Evolutionary conservation across 768 basidiomycete species (phyloP).

Genomic region (Tricholoma terreum): DNA sequence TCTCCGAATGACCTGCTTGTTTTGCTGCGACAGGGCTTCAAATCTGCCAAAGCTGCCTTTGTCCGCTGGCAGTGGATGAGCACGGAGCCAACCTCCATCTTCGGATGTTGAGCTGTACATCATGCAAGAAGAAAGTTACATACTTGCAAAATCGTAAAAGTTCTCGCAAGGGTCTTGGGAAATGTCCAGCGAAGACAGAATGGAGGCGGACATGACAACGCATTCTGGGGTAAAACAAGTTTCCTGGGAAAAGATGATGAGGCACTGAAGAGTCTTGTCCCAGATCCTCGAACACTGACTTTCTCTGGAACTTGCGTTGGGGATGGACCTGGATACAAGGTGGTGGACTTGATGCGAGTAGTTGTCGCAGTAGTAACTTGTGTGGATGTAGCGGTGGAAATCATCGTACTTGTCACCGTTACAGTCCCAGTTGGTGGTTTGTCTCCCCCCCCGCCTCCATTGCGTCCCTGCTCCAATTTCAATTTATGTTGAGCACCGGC

Average conservation of each 20-base stretch:
- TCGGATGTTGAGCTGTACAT: neutral
- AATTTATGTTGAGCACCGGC: conserved; percentile 84
- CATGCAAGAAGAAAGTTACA: conserved; percentile 29
- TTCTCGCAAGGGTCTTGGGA: conserved; percentile 91
- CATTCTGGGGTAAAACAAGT: conserved; percentile 78
- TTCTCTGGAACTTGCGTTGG: conserved; percentile 54
- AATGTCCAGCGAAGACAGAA: conserved; percentile 77
- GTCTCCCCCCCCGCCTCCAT: conserved; percentile 30
- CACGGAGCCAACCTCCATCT: conserved; percentile 88
- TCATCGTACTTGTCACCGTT: conserved; percentile 16
- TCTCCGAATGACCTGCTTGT: conserved; percentile 71
- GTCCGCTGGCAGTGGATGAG: conserved; percentile 84
- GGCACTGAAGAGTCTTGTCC: neutral
- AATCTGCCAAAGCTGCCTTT: conserved; percentile 74
- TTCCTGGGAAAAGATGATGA: conserved; percentile 36
- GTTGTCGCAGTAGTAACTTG: conserved; percentile 25
- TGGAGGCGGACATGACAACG: conserved; percentile 76
- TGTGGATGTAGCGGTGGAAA: conserved; percentile 29
- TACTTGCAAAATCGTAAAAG: conserved; percentile 92
- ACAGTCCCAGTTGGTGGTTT: conserved; percentile 28
- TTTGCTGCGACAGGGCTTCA: conserved; percentile 66
- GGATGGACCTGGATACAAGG: conserved; percentile 44
- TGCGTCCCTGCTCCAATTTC: conserved; percentile 41
- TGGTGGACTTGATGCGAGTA: conserved; percentile 41
- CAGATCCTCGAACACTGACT: conserved; percentile 27